Evolutionary conservation across 202 grass and related monocot genomes (phyloP).

Genomic region (Alloteropsis angusta): DNA sequence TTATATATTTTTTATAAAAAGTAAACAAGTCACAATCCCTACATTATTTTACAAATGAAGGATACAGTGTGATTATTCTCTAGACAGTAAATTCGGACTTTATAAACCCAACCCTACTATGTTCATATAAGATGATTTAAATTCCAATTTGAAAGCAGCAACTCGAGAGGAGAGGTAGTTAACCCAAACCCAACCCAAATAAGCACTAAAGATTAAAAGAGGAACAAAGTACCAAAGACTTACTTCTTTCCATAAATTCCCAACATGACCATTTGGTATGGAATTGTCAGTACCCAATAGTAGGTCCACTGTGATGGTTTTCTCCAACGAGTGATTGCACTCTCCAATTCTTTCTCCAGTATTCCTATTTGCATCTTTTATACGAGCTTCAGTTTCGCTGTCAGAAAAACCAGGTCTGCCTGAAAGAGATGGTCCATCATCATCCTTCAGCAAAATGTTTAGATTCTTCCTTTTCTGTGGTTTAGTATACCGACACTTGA

Average conservation of each 20-base stretch:
- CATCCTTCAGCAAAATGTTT: conserved; percentile 28
- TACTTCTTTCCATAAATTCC: conserved; percentile 37
- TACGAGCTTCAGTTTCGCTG: background rate
- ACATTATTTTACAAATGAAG: background rate
- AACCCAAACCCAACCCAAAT: conserved; percentile 14
- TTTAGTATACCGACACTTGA: conserved; percentile 19
- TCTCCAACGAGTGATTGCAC: conserved; percentile 3
- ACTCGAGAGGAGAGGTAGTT: background rate
- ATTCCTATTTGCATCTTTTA: conserved; percentile 19
- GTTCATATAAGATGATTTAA: background rate
- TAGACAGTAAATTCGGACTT: background rate
- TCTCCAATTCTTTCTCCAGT: conserved; percentile 12
- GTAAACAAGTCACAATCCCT: background rate
- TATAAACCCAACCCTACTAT: background rate
- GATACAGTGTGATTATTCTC: background rate
- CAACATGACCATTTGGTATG: conserved; percentile 30
- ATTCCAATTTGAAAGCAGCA: background rate
- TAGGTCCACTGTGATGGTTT: conserved; percentile 7
- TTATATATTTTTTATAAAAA: background rate
- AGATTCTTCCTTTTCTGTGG: conserved; percentile 41
- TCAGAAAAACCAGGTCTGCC: conserved; percentile 3
- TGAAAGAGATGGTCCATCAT: background rate
- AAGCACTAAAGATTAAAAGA: background rate
- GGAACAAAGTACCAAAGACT: conserved; percentile 20
- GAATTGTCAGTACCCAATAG: conserved; percentile 28